Base-by-base conservation (phyloP, 805 yeast genomes). In the Torulaspora indica region DNA sequence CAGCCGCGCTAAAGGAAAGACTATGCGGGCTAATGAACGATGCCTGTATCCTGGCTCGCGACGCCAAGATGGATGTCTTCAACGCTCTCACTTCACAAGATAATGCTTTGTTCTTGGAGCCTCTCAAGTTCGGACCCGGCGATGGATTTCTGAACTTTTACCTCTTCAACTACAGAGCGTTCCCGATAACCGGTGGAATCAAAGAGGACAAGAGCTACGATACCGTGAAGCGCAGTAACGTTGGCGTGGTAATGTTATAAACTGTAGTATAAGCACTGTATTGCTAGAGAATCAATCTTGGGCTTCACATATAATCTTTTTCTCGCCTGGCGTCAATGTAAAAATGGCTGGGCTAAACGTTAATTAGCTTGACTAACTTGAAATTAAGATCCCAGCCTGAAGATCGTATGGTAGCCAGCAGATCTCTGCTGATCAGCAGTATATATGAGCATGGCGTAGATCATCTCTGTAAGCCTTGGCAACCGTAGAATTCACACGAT, bases 51-150 rank as follows among this genome's bases (percentile, higher is more conserved):
- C 67, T 86, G 31, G 81, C 95, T 23, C 58, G 58, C 17, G 83
- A 85, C 63, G 63, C 71, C 33, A 75, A 75, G 20, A 86, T 85
- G 56, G 98, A 93, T 62, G 98, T 93, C 3, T 87, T 91, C 75
- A 93, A 93, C 63, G 96, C 97, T 8, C 72, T 93, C 50, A 80
- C 97, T 0, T 74, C 89, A 8, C 95, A 89, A 68, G 98, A 93
- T 61, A 93, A 93, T 64, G 74, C 88, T 12, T 68, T 85, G 47
- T 88, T 93, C 68, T 71, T 93, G 52, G 82, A 86, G 20, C 81
- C 85, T 31, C 74, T 85, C 67, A 86, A 87, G 62, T 93, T 93
- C 63, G 96, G 96, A 27, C 77, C 79, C 38, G 98, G 98, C 35
- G 98, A 91, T 64, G 98, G 98, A 0, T 77, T 78, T 59, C 74